Conservation (phyloP, 257 asterid species). For the Nicotiana attenuata region DNA sequence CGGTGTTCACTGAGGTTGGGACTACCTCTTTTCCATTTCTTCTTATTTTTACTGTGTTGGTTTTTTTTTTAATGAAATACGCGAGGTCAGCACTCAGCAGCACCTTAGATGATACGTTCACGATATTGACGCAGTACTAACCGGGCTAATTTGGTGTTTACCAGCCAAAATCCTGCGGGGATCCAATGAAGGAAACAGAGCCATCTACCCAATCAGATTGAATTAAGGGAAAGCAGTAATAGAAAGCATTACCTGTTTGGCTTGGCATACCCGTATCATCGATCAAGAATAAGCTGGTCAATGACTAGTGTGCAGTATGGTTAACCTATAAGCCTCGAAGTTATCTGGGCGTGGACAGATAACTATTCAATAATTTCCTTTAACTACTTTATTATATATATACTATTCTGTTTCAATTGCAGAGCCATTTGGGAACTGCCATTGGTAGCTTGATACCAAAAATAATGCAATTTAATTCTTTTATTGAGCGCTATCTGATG, state of each 20-base stretch:
- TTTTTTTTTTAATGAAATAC: not conserved
- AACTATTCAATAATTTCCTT: not conserved
- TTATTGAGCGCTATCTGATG: not conserved
- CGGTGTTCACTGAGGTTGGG: not conserved
- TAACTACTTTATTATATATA: too few relatives aligned
- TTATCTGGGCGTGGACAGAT: too few relatives aligned
- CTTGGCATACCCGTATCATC: not conserved
- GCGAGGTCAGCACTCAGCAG: constrained; percentile 1
- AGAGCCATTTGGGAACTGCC: not conserved
- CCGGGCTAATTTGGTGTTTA: not conserved
- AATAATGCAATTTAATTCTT: not conserved
- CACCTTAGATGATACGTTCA: not conserved
- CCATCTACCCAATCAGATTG: not conserved
- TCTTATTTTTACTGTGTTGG: not conserved
- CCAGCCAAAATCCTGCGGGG: not conserved
- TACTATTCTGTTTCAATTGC: not conserved
- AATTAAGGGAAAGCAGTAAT: not conserved
- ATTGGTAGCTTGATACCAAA: not conserved
- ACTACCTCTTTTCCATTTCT: not conserved
- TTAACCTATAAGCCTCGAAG: too few relatives aligned
- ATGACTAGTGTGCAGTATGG: not conserved
- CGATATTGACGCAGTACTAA: not conserved
- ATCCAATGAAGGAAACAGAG: not conserved
- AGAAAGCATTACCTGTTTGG: not conserved
- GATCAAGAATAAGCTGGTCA: not conserved